phyloP scores from a whole-genome alignment of 495 filamentous ascomycete genomes.

The Aspergillus nidulans region DNA sequence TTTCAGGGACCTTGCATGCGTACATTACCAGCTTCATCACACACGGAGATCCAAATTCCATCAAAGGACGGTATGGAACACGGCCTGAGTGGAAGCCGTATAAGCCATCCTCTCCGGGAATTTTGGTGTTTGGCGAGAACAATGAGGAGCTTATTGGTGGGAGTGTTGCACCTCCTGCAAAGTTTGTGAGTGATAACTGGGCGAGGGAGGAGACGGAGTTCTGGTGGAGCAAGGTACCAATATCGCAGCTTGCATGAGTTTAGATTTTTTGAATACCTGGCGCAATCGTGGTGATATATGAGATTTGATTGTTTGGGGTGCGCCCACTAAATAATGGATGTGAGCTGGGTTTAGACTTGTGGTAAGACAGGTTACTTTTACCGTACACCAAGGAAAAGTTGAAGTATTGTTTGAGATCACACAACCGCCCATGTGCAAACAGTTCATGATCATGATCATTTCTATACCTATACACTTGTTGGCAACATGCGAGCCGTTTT shows the following conservation, averaged over 20 bases:
- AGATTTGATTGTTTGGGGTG: too few relatives aligned
- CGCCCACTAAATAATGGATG: too few relatives aligned
- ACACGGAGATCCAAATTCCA: conserved; percentile 47
- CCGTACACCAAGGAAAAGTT: too few relatives aligned
- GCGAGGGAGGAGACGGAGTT: conserved; percentile 50
- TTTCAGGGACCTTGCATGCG: conserved; percentile 51
- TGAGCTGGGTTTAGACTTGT: too few relatives aligned
- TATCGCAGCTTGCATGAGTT: conserved; percentile 19
- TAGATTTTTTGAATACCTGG: background rate
- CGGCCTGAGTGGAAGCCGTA: conserved; percentile 33
- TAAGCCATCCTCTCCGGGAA: conserved; percentile 10
- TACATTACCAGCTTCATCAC: conserved; percentile 54
- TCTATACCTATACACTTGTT: too few relatives aligned
- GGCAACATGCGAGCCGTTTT: too few relatives aligned
- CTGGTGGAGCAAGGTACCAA: conserved; percentile 47
- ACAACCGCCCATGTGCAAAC: too few relatives aligned
- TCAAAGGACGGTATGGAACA: conserved; percentile 19
- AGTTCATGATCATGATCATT: too few relatives aligned
- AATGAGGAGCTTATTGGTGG: conserved; percentile 55
- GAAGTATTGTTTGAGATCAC: too few relatives aligned
- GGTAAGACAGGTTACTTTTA: too few relatives aligned
- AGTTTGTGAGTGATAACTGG: conserved; percentile 39
- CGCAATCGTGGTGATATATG: too few relatives aligned
- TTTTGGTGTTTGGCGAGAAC: conserved; percentile 57
- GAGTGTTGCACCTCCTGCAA: conserved; percentile 32